These are phyloP conservation scores for Globisporangium megalacanthum DNA, from an alignment of 352 stramenopile genomes.

Conservation along the genomic window DNA sequence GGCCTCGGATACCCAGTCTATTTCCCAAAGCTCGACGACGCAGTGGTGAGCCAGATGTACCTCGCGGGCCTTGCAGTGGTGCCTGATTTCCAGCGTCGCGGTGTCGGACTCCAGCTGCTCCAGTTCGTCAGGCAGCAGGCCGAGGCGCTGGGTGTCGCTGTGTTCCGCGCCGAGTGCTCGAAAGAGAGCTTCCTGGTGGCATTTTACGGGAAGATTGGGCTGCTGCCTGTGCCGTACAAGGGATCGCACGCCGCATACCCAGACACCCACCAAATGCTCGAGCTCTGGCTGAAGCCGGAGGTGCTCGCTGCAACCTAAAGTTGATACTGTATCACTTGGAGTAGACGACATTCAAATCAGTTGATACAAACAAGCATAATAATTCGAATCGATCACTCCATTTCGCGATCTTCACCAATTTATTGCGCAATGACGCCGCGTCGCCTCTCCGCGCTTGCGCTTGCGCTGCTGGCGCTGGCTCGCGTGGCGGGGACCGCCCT, in stretches of 20 bases:
- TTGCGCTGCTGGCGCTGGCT: slow-evolving; percentile 26
- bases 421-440: neutral
- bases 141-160: slow-evolving; percentile 6
- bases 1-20: slow-evolving; percentile 27
- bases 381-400: neutral
- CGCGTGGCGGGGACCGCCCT: slow-evolving; percentile 25
- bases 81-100: slow-evolving; percentile 17
- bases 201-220: slow-evolving; percentile 19
- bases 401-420: neutral
- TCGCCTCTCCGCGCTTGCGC: neutral
- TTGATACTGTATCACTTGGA: neutral
- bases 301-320: too few relatives aligned
- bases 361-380: neutral
- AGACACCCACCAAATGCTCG: slow-evolving; percentile 32
- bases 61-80: slow-evolving; percentile 17
- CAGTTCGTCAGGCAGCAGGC: slow-evolving; percentile 16
- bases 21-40: slow-evolving; percentile 18
- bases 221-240: slow-evolving; percentile 25
- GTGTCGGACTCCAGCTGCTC: slow-evolving; percentile 16
- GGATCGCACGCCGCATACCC: slow-evolving; percentile 24
- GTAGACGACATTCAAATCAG: neutral
- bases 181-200: slow-evolving; percentile 21
- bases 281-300: slow-evolving; percentile 21
- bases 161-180: slow-evolving; percentile 25
- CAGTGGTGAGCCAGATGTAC: slow-evolving; percentile 22